Conservation (phyloP, 768 basidiomycete species). For the Rhizopogon vesiculosus region DNA sequence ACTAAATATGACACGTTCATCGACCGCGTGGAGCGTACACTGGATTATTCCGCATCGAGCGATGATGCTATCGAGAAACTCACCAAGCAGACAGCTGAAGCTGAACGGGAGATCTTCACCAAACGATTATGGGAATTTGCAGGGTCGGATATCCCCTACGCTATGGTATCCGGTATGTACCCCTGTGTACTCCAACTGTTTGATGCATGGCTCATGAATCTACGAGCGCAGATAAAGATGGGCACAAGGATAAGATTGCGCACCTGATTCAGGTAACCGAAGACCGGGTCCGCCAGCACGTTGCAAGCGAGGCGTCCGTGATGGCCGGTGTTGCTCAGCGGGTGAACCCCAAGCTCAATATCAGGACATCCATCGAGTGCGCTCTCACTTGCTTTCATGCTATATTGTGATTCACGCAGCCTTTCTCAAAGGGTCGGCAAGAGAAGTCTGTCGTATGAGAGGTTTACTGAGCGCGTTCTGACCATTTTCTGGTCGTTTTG, state of each 20-base stretch:
- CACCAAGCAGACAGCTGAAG: not conserved
- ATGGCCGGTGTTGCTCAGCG: not conserved
- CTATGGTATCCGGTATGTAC: constrained; percentile 2
- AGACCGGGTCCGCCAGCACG: not conserved
- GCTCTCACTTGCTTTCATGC: not conserved
- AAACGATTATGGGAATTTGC: not conserved
- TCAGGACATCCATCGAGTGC: constrained; percentile 2
- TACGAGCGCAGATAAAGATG: too few species aligned
- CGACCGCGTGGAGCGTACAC: not conserved
- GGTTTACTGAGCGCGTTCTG: not conserved
- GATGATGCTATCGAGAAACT: not conserved
- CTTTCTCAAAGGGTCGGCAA: not conserved
- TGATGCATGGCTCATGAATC: too few species aligned
- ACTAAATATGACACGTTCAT: constrained; percentile 1
- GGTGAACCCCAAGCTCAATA: not conserved
- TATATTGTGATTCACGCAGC: not conserved
- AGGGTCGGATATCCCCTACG: not conserved
- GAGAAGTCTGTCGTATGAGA: constrained; percentile 2
- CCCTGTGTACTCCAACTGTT: too few species aligned
- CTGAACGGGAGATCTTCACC: not conserved
- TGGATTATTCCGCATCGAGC: not conserved
- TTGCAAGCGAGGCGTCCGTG: not conserved
- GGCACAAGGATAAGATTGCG: too few species aligned
- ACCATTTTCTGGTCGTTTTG: not conserved
- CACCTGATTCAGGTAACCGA: not conserved